Base-by-base conservation (phyloP, 1,284 basidiomycete species). In the Hymenochaete sp. region DNA sequence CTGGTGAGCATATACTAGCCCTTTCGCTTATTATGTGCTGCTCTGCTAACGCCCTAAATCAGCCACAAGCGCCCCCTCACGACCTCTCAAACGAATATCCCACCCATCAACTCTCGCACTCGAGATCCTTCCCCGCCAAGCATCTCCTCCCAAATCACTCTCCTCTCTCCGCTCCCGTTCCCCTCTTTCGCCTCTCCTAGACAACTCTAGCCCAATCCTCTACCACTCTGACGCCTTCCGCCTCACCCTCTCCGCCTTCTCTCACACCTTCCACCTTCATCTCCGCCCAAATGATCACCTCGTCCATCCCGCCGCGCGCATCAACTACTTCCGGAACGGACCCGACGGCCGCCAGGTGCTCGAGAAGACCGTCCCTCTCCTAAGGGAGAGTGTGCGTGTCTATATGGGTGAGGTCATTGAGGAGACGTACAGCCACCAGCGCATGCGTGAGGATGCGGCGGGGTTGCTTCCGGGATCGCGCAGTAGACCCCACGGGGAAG, bases 211-310 rank as follows among this genome's bases (percentile, higher is more conserved):
- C 3, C 61, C 67, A 26, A 62, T 63, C 24, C 71, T 83, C 39
- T 72, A 67, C 38, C 69, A 78, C 58, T 68, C 73, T 49, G 81
- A 85, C 59, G 73, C 74, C 25, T 77, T 83, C 58, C 73, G 81
- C 26, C 69, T 84, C 45, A 74, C 70, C 25, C 61, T 85, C 44
- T 70, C 73, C 44, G 79, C 78, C 7, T 83, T 81, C 56, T 71
- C 70, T 53, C 70, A 80, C 43, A 73, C 67, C 14, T 81, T 75
- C 57, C 66, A 79, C 56, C 67, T 85, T 26, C 79, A 89, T 55
- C 68, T 90, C 48, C 71, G 72, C 19, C 85, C 86, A 5, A 88
- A 85, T 56, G 72, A 82, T 53, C 65, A 86, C 54, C 73, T 91
- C 47, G 67, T 90, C 47, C 86, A 89, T 59, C 81, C 86, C 21